phyloP scores from a whole-genome alignment of 73 alveolate species.

The Durusdinium trenchii region DNA sequence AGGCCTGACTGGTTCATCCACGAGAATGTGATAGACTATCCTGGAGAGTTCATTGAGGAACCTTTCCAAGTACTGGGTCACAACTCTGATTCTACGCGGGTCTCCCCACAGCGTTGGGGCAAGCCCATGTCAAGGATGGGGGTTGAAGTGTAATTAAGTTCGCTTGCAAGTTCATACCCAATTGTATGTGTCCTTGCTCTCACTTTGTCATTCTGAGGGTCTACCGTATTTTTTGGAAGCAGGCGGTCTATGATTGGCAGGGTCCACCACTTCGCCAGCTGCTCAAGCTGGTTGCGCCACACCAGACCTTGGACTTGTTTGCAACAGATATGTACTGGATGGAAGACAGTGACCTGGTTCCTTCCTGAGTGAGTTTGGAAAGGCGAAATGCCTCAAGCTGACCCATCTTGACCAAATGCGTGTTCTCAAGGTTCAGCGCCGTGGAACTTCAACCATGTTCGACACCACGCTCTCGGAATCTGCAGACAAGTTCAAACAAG shows the following conservation, averaged over 20 bases:
- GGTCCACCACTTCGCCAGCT: neutral
- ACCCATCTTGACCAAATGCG: too few species aligned
- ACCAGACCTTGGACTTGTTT: neutral
- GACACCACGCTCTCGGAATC: neutral
- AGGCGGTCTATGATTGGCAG: neutral
- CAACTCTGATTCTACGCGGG: neutral
- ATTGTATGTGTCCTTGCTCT: neutral
- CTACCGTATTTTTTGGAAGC: neutral
- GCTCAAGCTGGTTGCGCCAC: neutral
- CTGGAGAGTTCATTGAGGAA: neutral
- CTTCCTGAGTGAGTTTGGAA: too few species aligned
- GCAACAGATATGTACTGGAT: neutral
- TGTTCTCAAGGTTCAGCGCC: neutral
- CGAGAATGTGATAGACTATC: neutral
- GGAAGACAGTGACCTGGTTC: neutral
- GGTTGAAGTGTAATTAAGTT: neutral
- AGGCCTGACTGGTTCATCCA: conserved; percentile 11
- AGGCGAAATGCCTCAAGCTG: too few species aligned
- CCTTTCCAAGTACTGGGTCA: neutral
- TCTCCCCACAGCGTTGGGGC: conserved; percentile 23
- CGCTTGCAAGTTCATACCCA: neutral
- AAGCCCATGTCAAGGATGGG: conserved; percentile 24
- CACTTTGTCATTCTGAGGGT: neutral
- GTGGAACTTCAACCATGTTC: neutral
- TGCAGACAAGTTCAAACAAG: neutral